These are phyloP conservation scores for Torrubiellomyces zombiae DNA, from an alignment of 2,329 filamentous ascomycete species.

Conservation along the genomic window DNA sequence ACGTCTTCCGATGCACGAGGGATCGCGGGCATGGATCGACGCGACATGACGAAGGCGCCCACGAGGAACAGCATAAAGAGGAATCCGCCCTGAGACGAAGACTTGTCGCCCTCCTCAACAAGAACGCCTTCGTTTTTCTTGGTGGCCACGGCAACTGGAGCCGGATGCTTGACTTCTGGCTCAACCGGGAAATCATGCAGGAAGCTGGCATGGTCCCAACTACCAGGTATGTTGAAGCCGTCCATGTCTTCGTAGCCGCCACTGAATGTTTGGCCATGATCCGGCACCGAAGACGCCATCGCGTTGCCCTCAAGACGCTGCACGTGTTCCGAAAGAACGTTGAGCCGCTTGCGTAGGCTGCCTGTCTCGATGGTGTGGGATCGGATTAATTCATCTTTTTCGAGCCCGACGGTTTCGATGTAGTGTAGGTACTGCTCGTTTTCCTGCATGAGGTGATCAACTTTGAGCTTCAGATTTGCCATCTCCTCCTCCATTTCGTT, in stretches of 20 bases:
- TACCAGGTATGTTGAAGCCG: constrained; percentile 60
- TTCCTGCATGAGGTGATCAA: constrained; percentile 55
- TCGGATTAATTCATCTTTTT: constrained; percentile 85
- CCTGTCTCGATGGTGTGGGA: constrained; percentile 79
- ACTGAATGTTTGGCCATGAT: constrained; percentile 44
- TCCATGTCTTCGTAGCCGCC: constrained; percentile 70
- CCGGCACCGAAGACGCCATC: constrained; percentile 17
- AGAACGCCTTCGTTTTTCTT: constrained; percentile 30
- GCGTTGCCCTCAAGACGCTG: constrained; percentile 49
- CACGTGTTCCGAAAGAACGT: constrained; percentile 58
- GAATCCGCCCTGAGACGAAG: constrained; percentile 61
- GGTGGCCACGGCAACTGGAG: constrained; percentile 33
- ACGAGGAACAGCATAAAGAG: constrained; percentile 93
- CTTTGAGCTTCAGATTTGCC: constrained; percentile 46
- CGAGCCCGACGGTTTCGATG: constrained; percentile 59
- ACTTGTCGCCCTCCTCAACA: constrained; percentile 38
- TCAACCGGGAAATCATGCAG: constrained; percentile 55
- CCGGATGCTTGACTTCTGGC: constrained; percentile 38
- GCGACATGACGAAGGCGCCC: constrained; percentile 88
- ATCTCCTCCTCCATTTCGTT: constrained; percentile 65
- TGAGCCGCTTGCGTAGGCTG: constrained; percentile 83
- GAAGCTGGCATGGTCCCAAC: constrained; percentile 64
- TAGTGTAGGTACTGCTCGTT: constrained; percentile 60
- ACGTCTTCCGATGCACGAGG: constrained; percentile 68
- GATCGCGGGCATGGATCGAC: constrained; percentile 54